Evolutionary conservation across 257 asterid genomes (phyloP).

Genomic region (Oldenlandia corymbosa): DNA sequence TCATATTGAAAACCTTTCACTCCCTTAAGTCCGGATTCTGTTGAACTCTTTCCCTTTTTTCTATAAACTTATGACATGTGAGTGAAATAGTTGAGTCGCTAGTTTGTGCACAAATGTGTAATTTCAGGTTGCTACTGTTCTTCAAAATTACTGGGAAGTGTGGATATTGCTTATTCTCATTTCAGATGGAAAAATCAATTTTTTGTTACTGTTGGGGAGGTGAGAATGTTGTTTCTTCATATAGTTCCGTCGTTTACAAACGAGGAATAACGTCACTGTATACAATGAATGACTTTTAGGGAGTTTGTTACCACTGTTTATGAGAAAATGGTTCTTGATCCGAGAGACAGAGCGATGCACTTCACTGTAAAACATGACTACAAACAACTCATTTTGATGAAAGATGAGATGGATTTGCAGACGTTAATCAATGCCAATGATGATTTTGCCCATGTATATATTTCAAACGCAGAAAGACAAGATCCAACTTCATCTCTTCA

Average conservation of each 20-base stretch:
- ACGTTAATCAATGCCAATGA: neutral
- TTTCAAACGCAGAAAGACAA: neutral
- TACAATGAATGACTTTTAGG: neutral
- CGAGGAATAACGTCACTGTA: constrained; percentile 10
- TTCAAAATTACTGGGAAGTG: too few species aligned
- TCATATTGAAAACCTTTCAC: too few species aligned
- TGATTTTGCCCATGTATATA: constrained; percentile 9
- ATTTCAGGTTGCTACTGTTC: too few species aligned
- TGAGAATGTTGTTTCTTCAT: constrained; percentile 1
- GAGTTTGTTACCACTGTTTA: constrained; percentile 3
- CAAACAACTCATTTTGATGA: constrained; percentile 4
- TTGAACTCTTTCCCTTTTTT: too few species aligned
- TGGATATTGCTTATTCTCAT: too few species aligned
- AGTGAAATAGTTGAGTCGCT: too few species aligned
- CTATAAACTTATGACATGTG: too few species aligned
- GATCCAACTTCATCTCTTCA: neutral
- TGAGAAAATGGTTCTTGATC: neutral
- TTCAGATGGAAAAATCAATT: neutral
- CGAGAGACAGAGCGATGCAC: neutral
- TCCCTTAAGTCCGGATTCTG: too few species aligned
- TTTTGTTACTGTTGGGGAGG: constrained; percentile 14
- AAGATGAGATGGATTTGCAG: neutral
- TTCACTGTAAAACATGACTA: constrained; percentile 1
- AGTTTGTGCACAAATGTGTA: too few species aligned
- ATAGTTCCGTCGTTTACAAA: neutral